These are phyloP conservation scores for Corylus heterophylla DNA, from an alignment of 306 rosid species.

Conservation along the genomic window DNA sequence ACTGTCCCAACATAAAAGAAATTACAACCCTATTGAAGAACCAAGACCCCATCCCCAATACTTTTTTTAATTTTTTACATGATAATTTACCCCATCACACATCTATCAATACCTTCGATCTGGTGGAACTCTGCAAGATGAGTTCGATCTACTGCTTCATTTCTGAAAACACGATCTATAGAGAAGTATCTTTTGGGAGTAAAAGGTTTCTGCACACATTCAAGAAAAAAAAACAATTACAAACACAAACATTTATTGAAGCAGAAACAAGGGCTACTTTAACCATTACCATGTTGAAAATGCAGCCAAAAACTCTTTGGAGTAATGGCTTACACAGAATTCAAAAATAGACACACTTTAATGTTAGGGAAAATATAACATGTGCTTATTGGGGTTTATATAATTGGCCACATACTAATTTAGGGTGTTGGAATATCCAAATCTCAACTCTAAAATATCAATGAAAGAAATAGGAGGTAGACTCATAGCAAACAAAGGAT, in stretches of 20 bases:
- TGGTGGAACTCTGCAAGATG: slow-evolving; percentile 99
- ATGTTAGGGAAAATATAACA: background rate
- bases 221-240: slow-evolving; percentile 19
- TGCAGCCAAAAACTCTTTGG: too few relatives aligned
- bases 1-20: slow-evolving; percentile 4
- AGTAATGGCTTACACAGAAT: too few relatives aligned
- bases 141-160: slow-evolving; percentile 97
- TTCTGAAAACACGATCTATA: slow-evolving; percentile 94
- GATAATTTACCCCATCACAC: background rate
- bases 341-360: too few relatives aligned
- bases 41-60: background rate
- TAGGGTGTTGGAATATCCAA: background rate
- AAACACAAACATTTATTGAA: background rate
- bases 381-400: background rate
- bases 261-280: slow-evolving; percentile 1
- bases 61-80: background rate
- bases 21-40: background rate
- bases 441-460: background rate
- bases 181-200: slow-evolving; percentile 86
- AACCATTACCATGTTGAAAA: background rate
- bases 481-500: background rate
- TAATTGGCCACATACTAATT: background rate
- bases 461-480: background rate
- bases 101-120: slow-evolving; percentile 72
- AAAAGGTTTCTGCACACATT: slow-evolving; percentile 72